Percentiles rank a stretch among this genome's conserved stretches.
Conservation (phyloP, 371 early-diverging fungal genomes). For the Phascolomyces articulosus region DNA sequence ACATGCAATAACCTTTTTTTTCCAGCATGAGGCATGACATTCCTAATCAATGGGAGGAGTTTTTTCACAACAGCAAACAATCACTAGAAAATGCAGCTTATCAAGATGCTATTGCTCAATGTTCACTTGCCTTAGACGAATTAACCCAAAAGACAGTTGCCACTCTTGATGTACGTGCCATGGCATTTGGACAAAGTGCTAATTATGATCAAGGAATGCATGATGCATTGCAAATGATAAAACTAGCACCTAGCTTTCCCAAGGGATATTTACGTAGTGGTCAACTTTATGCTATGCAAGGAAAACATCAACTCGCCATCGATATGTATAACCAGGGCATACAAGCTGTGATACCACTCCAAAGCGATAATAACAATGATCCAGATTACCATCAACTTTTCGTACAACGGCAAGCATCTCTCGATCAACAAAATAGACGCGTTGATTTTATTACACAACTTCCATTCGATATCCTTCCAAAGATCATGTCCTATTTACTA, state of each 20-base stretch:
- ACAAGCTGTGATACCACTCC: not conserved
- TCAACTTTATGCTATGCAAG: constrained; percentile 1
- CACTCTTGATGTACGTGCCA: not conserved
- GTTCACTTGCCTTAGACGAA: not conserved
- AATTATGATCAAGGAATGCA: not conserved
- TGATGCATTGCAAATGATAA: not conserved
- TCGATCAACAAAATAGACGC: not conserved
- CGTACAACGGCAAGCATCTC: not conserved
- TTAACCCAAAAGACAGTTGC: not conserved
- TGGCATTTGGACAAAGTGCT: not conserved
- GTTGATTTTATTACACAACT: not conserved
- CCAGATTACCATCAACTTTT: not conserved
- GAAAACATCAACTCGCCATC: not conserved
- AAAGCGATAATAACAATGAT: not conserved
- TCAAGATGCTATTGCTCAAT: not conserved
- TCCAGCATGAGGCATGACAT: not conserved
- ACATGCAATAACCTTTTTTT: too few relatives aligned
- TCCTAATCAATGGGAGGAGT: not conserved
- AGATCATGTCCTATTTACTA: not conserved
- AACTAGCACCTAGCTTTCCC: not conserved
- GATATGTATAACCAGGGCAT: not conserved
- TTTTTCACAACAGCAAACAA: not conserved
- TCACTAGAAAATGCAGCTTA: not conserved
- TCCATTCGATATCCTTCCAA: constrained; percentile 3
- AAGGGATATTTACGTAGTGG: not conserved